Evolutionary conservation across 1,139 yeast genomes (phyloP).

Genomic region (Yamadazyma sp.): DNA sequence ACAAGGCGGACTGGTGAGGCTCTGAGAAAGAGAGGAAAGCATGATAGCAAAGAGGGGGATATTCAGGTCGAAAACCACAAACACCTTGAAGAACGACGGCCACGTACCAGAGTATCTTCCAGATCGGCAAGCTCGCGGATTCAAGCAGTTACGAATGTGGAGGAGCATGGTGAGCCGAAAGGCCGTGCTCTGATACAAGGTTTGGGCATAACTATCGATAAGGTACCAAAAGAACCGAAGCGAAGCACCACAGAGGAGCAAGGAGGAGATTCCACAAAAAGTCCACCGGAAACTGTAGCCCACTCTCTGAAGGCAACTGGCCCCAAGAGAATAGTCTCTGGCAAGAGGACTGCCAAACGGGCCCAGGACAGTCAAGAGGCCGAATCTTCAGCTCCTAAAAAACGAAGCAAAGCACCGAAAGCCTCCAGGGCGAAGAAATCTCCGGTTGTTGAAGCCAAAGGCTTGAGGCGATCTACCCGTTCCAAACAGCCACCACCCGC

Average conservation of each 20-base stretch:
- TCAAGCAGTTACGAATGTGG: background rate
- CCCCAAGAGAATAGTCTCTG: background rate
- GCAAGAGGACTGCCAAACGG: no score
- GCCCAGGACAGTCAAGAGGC: background rate
- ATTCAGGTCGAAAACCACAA: constrained; percentile 1
- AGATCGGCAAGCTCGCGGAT: no score
- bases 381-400: no score
- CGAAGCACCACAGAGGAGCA: no score
- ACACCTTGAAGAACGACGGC: no score
- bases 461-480: constrained; percentile 2
- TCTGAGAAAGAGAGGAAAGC: background rate
- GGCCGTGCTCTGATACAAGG: background rate
- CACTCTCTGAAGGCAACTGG: background rate
- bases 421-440: background rate
- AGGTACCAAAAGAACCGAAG: background rate
- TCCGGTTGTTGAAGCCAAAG: background rate
- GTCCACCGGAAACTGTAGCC: no score
- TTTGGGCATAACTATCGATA: background rate
- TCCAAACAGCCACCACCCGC: background rate
- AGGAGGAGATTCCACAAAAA: no score
- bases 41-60: no score
- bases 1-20: no score
- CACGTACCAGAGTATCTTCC: no score
- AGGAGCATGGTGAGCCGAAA: background rate
- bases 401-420: background rate